A percentile compares a stretch with the other conserved stretches of the same genome.
Evolutionary conservation across 225 moss, liverwort and hornwort species (phyloP).

Genomic region (Asterella californica): DNA sequence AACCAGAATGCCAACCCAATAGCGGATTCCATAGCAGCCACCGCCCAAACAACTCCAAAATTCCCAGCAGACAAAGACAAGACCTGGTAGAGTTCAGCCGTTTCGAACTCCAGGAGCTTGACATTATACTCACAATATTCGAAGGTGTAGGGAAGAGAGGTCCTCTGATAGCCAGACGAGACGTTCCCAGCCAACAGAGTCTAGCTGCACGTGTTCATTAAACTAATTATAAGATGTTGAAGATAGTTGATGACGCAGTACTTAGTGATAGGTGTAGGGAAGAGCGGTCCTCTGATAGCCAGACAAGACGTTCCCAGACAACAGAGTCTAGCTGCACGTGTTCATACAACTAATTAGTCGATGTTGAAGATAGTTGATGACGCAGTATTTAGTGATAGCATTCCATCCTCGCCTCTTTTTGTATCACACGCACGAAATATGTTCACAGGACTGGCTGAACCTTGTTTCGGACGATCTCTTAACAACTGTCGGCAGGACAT

Average conservation of each 20-base stretch:
- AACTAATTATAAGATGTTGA: background rate
- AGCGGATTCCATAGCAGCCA: too few species aligned
- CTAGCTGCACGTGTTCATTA: slow-evolving; percentile 46
- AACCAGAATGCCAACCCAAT: too few species aligned
- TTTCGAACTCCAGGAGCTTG: background rate
- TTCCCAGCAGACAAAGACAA: too few species aligned
- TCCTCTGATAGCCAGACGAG: slow-evolving; percentile 63
- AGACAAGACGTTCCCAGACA: slow-evolving; percentile 74
- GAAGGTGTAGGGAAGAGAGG: slow-evolving; percentile 56
- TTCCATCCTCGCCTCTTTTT: too few species aligned
- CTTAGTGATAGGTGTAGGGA: slow-evolving; percentile 46
- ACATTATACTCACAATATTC: slow-evolving; percentile 54
- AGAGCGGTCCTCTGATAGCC: slow-evolving; percentile 60
- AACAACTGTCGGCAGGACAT: background rate
- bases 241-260: too few species aligned
- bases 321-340: slow-evolving; percentile 58
- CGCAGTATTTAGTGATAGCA: background rate
- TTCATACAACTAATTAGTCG: background rate
- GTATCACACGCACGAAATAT: background rate
- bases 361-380: background rate
- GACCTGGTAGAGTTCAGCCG: background rate
- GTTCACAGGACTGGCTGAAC: background rate
- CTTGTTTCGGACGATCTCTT: background rate
- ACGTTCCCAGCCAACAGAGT: slow-evolving; percentile 72
- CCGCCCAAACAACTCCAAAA: too few species aligned